Evolutionary conservation across 371 early-diverging fungal genomes (phyloP), one percentile per base, ranked within the genome.

Genomic region (Mortierella polycephala): DNA sequence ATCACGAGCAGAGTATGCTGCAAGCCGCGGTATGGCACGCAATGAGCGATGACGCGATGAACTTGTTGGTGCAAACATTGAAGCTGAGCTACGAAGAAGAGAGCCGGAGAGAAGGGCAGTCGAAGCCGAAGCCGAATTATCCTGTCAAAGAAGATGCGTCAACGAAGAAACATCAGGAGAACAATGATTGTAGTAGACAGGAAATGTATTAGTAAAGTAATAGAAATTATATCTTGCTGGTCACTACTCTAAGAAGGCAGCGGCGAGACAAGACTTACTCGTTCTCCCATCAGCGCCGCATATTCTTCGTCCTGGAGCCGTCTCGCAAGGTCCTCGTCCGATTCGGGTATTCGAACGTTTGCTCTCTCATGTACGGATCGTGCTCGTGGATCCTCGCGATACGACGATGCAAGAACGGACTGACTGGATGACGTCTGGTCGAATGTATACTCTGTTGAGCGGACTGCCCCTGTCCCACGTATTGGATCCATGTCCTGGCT

Each of bases 231-330:
- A 40, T 63, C 16, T 46, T 53, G 49, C 37, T 56, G 46, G 18
- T 16, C 12, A 40, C 64, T 64, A 64, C n/a, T 65, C 66, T 65
- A 65, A 12, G 66, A 65, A 7, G 68, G 68, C 56, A 49, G 60
- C n/a, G 61, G 68, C 46, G 55, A 54, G 61, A 67, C 53, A 60
- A 60, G 55, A 62, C 69, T 57, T 69, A 69, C 69, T 57, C 69
- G 47, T 52, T 62, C 63, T 30, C 69, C 58, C 59, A 69, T 41
- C 53, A 62, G 50, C 20, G 57, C 59, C 51, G 51, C 47, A 44
- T 62, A 69, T 51, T 69, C 69, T 50, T 69, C 69, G 40, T 62
- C 58, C 53, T 69, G 62, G n/a, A 71, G 63, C 41, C 67, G 44
- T 39, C 53, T 49, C 10, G 69, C 69, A 7, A 69, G 58, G 5